These are phyloP conservation scores for Candida gorgasii DNA, from an alignment of 805 yeast species.

Conservation along the genomic window DNA sequence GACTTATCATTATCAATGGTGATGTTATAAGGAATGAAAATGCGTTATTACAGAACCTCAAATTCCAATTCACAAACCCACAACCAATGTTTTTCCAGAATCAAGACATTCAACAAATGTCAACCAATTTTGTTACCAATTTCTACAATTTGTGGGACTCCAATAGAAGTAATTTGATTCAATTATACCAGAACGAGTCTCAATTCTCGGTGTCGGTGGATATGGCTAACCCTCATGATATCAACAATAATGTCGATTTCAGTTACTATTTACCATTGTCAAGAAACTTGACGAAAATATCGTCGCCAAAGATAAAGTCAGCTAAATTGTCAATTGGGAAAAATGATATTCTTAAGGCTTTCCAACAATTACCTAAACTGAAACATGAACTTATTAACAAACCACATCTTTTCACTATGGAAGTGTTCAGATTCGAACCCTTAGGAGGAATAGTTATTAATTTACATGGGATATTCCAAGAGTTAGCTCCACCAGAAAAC, in stretches of 20 bases:
- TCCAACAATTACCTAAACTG: slow-evolving; percentile 73
- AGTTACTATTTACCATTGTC: slow-evolving; percentile 72
- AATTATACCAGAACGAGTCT: slow-evolving; percentile 78
- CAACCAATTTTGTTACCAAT: slow-evolving; percentile 76
- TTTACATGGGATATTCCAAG: slow-evolving; percentile 84
- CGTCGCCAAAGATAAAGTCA: slow-evolving; percentile 54
- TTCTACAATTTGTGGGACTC: slow-evolving; percentile 81
- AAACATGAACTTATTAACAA: slow-evolving; percentile 65
- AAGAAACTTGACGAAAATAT: slow-evolving; percentile 70
- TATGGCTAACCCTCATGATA: slow-evolving; percentile 56
- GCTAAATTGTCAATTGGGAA: slow-evolving; percentile 68
- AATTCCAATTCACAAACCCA: slow-evolving; percentile 55
- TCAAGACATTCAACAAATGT: slow-evolving; percentile 62
- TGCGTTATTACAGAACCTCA: slow-evolving; percentile 51
- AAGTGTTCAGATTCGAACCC: slow-evolving; percentile 68
- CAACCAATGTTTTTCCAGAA: slow-evolving; percentile 82
- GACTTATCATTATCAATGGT: slow-evolving; percentile 76
- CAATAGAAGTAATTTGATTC: slow-evolving; percentile 66
- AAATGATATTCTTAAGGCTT: slow-evolving; percentile 59
- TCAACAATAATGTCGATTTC: slow-evolving; percentile 36
- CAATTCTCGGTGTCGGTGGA: slow-evolving; percentile 83
- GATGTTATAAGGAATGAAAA: slow-evolving; percentile 72
- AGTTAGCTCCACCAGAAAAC: slow-evolving; percentile 55
- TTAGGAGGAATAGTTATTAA: slow-evolving; percentile 76
- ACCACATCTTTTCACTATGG: slow-evolving; percentile 73